Conservation (phyloP, 2,329 filamentous ascomycete genomes). For the Nannizzia gypsea region DNA sequence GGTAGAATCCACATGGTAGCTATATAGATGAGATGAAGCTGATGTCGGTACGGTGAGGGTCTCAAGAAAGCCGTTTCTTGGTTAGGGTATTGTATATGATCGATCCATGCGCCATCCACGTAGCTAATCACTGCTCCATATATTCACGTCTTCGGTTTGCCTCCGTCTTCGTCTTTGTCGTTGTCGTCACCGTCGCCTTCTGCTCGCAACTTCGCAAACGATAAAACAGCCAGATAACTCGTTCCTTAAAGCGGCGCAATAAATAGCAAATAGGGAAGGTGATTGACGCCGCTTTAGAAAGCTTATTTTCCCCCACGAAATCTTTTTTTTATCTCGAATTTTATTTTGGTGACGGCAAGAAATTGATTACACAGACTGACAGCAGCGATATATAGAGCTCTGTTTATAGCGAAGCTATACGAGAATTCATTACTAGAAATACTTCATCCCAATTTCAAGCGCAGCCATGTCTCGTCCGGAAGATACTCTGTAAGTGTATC, state of each 20-base stretch:
- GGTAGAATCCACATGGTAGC: constrained; percentile 85
- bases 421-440: not conserved
- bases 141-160: not conserved
- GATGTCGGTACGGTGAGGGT: not conserved
- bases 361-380: not conserved
- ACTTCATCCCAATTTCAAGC: not conserved
- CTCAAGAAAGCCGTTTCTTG: not conserved
- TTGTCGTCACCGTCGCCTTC: no score
- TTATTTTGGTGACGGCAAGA: not conserved
- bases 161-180: not conserved
- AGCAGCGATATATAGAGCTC: not conserved
- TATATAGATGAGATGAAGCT: not conserved
- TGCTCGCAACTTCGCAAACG: not conserved
- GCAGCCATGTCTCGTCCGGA: constrained; percentile 86
- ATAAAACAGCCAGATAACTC: not conserved
- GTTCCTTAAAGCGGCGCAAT: not conserved
- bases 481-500: constrained; percentile 62
- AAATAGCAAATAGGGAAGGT: not conserved
- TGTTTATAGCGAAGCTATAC: not conserved
- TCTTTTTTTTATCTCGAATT: not conserved
- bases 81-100: not conserved
- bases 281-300: not conserved
- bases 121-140: not conserved
- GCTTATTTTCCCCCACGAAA: not conserved
- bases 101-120: not conserved